These are phyloP conservation scores for Exophiala calicioides DNA, from an alignment of 2,329 filamentous ascomycete species.

Conservation along the genomic window DNA sequence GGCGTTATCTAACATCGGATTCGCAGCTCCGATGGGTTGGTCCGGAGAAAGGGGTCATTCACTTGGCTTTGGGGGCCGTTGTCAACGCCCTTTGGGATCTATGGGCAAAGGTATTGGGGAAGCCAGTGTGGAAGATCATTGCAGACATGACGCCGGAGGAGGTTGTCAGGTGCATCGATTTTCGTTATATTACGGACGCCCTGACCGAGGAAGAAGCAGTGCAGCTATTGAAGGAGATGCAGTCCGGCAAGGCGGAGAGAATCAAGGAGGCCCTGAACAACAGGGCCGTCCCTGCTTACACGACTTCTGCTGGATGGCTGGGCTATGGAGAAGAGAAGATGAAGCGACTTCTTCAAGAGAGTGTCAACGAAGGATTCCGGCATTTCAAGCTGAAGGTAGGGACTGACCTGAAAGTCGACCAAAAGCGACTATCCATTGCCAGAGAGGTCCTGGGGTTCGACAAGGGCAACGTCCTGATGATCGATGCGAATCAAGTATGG, in stretches of 20 bases:
- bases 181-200: conserved; percentile 93
- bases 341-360: conserved; percentile 69
- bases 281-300: conserved; percentile 84
- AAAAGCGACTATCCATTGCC: conserved; percentile 19
- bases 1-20: conserved; percentile 89
- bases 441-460: conserved; percentile 25
- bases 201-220: conserved; percentile 83
- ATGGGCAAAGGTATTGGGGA: conserved; percentile 83
- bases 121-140: conserved; percentile 88
- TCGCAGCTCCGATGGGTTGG: conserved; percentile 91
- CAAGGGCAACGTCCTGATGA: conserved; percentile 56
- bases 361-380: conserved; percentile 71
- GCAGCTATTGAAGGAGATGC: conserved; percentile 65
- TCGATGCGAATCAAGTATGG: conserved; percentile 33
- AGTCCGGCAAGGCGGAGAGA: conserved; percentile 68
- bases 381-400: conserved; percentile 55
- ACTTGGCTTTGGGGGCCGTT: conserved; percentile 83
- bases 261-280: conserved; percentile 72
- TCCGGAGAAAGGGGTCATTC: conserved; percentile 90
- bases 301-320: conserved; percentile 88
- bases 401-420: conserved; percentile 23
- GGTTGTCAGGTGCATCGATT: conserved; percentile 85
- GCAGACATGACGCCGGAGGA: conserved; percentile 88
- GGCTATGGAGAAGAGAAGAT: conserved; percentile 88
- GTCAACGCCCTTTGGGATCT: conserved; percentile 93